Conservation (phyloP, 148 eudicot genomes). For the Simmondsia chinensis region DNA sequence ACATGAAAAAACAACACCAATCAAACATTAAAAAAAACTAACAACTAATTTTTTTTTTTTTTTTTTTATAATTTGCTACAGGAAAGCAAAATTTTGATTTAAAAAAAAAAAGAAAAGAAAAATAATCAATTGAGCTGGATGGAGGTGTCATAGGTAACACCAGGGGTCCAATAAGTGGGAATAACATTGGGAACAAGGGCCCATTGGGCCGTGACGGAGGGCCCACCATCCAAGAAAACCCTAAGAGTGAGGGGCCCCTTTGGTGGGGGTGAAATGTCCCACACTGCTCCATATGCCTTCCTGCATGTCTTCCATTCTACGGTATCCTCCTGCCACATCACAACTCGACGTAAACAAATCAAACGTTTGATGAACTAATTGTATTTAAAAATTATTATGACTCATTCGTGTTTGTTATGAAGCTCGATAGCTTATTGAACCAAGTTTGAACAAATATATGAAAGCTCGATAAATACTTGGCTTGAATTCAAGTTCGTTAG, state of each 20-base stretch:
- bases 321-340: slow-evolving; percentile 48
- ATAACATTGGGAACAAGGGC: slow-evolving; percentile 18
- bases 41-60: no score
- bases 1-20: no score
- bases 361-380: neutral
- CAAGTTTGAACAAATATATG: no score
- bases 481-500: no score
- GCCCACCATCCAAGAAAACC: slow-evolving; percentile 29
- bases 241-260: slow-evolving; percentile 28
- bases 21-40: no score
- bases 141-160: slow-evolving; percentile 26
- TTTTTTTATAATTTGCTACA: no score
- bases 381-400: neutral
- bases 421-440: no score
- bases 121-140: slow-evolving; percentile 17
- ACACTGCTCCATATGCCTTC: slow-evolving; percentile 48
- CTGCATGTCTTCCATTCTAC: slow-evolving; percentile 51
- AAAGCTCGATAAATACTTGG: no score
- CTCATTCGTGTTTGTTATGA: no score
- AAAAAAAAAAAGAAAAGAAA: no score
- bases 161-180: slow-evolving; percentile 33
- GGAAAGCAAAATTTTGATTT: no score
- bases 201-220: slow-evolving; percentile 16
- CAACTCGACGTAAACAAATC: no score
- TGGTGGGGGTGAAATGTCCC: slow-evolving; percentile 58